A percentile compares a stretch with the other conserved stretches of the same genome.
Evolutionary conservation across 2,329 filamentous ascomycete species (phyloP).

Genomic region (Ophiosphaerella narmari): DNA sequence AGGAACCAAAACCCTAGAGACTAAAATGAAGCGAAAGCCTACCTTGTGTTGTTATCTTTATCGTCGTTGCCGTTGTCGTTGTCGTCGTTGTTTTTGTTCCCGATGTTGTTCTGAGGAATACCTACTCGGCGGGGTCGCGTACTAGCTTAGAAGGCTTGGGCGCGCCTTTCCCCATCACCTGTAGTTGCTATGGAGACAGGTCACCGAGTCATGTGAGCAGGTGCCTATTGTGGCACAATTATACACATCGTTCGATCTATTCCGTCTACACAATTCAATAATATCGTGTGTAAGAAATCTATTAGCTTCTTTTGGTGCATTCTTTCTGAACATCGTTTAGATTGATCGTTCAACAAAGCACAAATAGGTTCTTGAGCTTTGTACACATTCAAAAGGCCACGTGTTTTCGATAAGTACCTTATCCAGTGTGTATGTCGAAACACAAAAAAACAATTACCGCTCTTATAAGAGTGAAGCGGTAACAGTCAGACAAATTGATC

Average conservation of each 20-base stretch:
- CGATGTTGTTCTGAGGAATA: constrained; percentile 11
- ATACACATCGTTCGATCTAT: too few species aligned
- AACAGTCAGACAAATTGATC: too few species aligned
- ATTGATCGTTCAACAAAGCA: constrained; percentile 22
- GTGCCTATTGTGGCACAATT: too few species aligned
- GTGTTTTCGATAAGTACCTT: constrained; percentile 39
- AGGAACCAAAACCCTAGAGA: constrained; percentile 12
- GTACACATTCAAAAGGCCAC: constrained; percentile 40
- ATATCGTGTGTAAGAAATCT: too few species aligned
- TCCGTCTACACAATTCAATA: too few species aligned
- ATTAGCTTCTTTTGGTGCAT: too few species aligned
- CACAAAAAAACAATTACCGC: constrained; percentile 37
- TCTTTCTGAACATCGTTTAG: too few species aligned
- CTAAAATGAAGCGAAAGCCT: constrained; percentile 11
- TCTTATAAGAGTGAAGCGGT: constrained; percentile 9
- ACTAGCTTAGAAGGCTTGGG: constrained; percentile 9
- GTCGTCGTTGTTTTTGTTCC: too few species aligned
- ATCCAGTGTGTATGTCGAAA: constrained; percentile 35
- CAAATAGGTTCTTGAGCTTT: constrained; percentile 38
- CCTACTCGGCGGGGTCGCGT: constrained; percentile 21
- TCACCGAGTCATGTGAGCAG: background rate
- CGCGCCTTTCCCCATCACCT: constrained; percentile 19
- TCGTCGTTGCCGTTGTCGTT: background rate
- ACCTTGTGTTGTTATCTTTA: constrained; percentile 24
- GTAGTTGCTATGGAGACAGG: constrained; percentile 24